Evolutionary conservation across 2,329 filamentous ascomycete species (phyloP).

Genomic region (Gyromitra esculenta): DNA sequence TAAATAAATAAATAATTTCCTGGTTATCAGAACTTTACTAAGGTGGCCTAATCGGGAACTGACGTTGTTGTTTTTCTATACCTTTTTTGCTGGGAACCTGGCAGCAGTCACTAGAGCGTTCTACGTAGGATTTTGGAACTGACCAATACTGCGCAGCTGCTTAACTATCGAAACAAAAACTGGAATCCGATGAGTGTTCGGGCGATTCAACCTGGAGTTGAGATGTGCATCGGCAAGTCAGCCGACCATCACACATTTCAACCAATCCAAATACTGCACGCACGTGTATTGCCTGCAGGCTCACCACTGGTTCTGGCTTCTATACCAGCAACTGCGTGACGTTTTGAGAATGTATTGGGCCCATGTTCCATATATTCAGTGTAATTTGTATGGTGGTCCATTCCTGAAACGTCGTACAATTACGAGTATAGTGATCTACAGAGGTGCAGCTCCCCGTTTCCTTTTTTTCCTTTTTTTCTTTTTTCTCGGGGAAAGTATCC

Average conservation of each 20-base stretch:
- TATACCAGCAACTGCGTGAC: not conserved
- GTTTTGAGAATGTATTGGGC: slow-evolving; percentile 8
- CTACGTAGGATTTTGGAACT: slow-evolving; percentile 22
- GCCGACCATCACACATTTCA: slow-evolving; percentile 30
- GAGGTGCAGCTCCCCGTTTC: slow-evolving; percentile 22
- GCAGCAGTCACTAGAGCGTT: slow-evolving; percentile 3
- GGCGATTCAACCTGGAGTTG: slow-evolving; percentile 15
- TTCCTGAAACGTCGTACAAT: not conserved
- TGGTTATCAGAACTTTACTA: not conserved
- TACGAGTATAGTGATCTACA: slow-evolving; percentile 24
- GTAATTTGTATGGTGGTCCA: not conserved
- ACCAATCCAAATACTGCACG: slow-evolving; percentile 38
- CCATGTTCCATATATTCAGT: not conserved
- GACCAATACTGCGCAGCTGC: slow-evolving; percentile 13
- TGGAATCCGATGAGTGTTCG: slow-evolving; percentile 20
- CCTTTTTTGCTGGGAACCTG: slow-evolving; percentile 15
- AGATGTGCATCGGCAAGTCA: slow-evolving; percentile 41
- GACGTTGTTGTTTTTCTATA: slow-evolving; percentile 26
- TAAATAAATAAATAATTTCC: slow-evolving; percentile 25
- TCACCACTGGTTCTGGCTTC: slow-evolving; percentile 12
- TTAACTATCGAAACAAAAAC: slow-evolving; percentile 24
- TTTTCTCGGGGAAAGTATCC: slow-evolving; percentile 24
- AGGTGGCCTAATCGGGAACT: slow-evolving; percentile 3
- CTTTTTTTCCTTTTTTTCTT: slow-evolving; percentile 23
- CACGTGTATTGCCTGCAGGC: slow-evolving; percentile 25